phyloP scores from a whole-genome alignment of 305 asterid genomes.

The Fraxinus greggii region DNA sequence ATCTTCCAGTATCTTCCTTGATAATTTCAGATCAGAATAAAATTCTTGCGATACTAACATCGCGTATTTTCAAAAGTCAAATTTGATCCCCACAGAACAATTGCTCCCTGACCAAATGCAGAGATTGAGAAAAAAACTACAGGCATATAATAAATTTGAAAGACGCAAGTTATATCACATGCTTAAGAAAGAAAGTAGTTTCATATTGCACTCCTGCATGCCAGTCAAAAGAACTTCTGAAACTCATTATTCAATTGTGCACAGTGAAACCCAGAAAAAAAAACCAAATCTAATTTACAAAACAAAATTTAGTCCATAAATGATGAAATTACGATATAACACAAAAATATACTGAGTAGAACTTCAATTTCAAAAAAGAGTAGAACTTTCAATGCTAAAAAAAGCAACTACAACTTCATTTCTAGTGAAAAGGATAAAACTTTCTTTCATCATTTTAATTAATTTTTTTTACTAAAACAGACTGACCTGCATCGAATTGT shows the following conservation, averaged over 20 bases:
- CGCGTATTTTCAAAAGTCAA: neutral
- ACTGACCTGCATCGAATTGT: slow-evolving; percentile 72
- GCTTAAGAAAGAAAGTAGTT: neutral
- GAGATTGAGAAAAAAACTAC: neutral
- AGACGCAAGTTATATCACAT: neutral
- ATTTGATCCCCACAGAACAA: neutral
- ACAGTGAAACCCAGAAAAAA: neutral
- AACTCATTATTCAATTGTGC: neutral
- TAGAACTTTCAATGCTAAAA: neutral
- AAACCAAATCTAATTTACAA: neutral
- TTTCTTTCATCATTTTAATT: neutral
- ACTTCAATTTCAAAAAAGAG: neutral
- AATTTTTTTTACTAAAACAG: neutral
- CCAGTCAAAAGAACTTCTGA: neutral
- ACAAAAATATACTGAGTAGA: neutral
- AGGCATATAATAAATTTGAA: neutral
- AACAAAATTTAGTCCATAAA: neutral
- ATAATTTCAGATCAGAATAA: neutral
- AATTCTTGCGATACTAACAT: neutral
- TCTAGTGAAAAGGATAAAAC: neutral
- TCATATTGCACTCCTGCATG: neutral
- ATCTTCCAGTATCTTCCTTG: neutral
- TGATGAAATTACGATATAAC: neutral
- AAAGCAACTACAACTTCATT: slow-evolving; percentile 3
- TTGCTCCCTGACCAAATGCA: neutral